These are phyloP conservation scores for Aspergillus pseudotamarii DNA, from an alignment of 2,329 filamentous ascomycete genomes.

Conservation along the genomic window DNA sequence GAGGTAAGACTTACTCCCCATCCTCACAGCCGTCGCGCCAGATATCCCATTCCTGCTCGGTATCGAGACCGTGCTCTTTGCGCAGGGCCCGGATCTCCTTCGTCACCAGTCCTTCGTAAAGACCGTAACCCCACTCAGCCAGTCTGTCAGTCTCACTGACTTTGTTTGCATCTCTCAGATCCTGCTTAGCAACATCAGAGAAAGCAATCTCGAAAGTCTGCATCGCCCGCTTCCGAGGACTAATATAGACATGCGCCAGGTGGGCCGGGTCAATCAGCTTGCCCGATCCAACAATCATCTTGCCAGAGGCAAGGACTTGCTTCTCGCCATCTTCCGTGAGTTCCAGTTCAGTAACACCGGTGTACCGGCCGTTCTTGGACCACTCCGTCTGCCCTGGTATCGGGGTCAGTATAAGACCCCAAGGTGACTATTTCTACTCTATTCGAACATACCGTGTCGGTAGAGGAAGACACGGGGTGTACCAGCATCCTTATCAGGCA, in stretches of 20 bases:
- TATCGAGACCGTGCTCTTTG: conserved; percentile 52
- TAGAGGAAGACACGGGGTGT: conserved; percentile 40
- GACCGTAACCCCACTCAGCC: conserved; percentile 65
- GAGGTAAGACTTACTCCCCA: conserved; percentile 50
- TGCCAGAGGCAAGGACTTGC: conserved; percentile 51
- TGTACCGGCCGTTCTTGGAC: conserved; percentile 52
- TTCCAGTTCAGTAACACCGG: conserved; percentile 48
- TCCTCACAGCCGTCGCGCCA: conserved; percentile 62
- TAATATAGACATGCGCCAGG: conserved; percentile 53
- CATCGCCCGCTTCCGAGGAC: conserved; percentile 53
- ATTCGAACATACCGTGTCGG: conserved; percentile 37
- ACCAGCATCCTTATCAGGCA: conserved; percentile 42
- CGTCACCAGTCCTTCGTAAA: conserved; percentile 61
- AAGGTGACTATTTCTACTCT: neutral
- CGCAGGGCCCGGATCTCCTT: conserved; percentile 54
- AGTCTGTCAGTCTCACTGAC: conserved; percentile 56
- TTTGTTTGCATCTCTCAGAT: conserved; percentile 28
- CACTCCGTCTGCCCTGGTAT: conserved; percentile 46
- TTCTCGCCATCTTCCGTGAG: conserved; percentile 45
- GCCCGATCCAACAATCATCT: conserved; percentile 52
- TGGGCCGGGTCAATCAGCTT: conserved; percentile 56
- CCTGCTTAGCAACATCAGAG: conserved; percentile 27
- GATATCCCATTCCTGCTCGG: conserved; percentile 57
- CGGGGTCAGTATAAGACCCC: neutral
- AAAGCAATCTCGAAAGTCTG: conserved; percentile 54